These are phyloP conservation scores for Cytospora schulzeri DNA, from an alignment of 2,329 filamentous ascomycete genomes.

Conservation along the genomic window DNA sequence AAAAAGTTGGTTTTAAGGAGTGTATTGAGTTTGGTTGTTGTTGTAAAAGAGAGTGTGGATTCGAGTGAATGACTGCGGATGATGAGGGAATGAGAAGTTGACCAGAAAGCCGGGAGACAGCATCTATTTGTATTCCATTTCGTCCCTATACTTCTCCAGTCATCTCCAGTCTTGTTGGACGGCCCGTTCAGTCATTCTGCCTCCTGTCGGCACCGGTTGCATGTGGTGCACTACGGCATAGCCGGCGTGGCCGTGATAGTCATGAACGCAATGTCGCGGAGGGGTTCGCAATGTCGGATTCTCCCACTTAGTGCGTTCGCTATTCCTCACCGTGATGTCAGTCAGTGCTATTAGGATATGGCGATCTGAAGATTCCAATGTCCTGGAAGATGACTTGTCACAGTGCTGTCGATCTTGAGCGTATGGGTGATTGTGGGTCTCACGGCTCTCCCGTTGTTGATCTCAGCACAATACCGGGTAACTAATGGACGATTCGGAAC, in stretches of 20 bases:
- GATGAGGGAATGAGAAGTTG: constrained; percentile 12
- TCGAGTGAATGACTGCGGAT: constrained; percentile 16
- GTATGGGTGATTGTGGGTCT: constrained; percentile 6
- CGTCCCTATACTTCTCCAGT: neutral
- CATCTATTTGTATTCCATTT: constrained; percentile 18
- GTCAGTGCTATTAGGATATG: neutral
- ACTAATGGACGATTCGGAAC: constrained; percentile 6
- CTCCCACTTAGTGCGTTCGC: neutral
- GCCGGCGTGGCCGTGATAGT: neutral
- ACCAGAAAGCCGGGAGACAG: neutral
- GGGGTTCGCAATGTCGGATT: neutral
- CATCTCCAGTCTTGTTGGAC: too few relatives aligned
- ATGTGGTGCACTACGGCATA: neutral
- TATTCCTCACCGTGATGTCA: neutral
- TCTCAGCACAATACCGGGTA: constrained; percentile 1
- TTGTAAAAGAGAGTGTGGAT: constrained; percentile 16
- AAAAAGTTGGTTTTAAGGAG: neutral
- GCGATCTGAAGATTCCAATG: constrained; percentile 18
- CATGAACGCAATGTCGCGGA: neutral
- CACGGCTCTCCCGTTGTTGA: constrained; percentile 17
- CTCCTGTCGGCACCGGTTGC: neutral
- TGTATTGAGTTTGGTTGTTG: constrained; percentile 3
- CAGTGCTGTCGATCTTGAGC: neutral
- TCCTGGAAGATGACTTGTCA: neutral
- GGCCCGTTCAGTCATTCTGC: neutral